A percentile compares a stretch with the other conserved stretches of the same genome.
Evolutionary conservation across 352 stramenopile species (phyloP).

Genomic region (Blastocystis sp.): DNA sequence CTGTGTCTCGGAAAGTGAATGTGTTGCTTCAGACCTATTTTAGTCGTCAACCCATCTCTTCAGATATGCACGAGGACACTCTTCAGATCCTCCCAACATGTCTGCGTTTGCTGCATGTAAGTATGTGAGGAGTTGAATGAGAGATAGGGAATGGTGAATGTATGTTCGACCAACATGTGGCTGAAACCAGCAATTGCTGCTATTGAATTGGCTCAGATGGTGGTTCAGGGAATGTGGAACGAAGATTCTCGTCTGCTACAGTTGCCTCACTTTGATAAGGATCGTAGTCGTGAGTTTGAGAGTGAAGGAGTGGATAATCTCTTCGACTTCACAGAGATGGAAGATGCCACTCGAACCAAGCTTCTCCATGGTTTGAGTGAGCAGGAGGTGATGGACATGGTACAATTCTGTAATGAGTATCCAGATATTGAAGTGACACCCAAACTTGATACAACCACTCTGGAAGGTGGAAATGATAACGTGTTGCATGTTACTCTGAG

Average conservation of each 20-base stretch:
- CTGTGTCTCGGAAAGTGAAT: conserved; percentile 78
- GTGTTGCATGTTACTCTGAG: background rate
- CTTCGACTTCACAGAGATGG: conserved; percentile 76
- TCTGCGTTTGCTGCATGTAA: conserved; percentile 77
- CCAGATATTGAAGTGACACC: conserved; percentile 91
- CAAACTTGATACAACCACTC: conserved; percentile 70
- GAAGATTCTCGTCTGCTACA: conserved; percentile 88
- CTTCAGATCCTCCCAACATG: conserved; percentile 80
- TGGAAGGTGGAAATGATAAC: background rate
- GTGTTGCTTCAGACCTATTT: conserved; percentile 94
- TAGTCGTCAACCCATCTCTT: conserved; percentile 80
- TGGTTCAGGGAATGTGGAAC: conserved; percentile 94
- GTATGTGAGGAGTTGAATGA: background rate
- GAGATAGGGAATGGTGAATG: conserved; percentile 89
- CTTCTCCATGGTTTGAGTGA: conserved; percentile 77
- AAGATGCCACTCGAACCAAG: conserved; percentile 74
- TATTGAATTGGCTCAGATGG: conserved; percentile 98
- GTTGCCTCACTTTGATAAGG: conserved; percentile 89
- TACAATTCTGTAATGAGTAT: conserved; percentile 97
- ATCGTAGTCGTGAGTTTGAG: conserved; percentile 64
- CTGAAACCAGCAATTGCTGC: conserved; percentile 90
- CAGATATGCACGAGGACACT: conserved; percentile 83
- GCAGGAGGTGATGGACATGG: conserved; percentile 88
- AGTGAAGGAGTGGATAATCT: conserved; percentile 75
- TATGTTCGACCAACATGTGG: conserved; percentile 96